Conservation (phyloP, 768 basidiomycete species). For the Tricholoma sp. region DNA sequence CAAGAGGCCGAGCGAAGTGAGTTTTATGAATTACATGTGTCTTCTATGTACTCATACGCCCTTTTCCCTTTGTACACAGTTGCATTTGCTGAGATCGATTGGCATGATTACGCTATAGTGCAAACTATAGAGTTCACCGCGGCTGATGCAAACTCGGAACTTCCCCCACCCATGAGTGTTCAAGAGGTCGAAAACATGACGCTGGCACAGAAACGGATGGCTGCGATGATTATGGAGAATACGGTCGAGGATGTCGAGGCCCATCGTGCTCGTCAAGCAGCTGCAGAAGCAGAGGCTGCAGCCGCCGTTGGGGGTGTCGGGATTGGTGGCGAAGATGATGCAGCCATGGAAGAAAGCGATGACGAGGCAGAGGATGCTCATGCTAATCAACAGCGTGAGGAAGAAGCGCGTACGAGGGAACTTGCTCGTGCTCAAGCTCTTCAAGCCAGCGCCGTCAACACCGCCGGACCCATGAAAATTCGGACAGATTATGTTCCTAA, state of each 20-base stretch:
- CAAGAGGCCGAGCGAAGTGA: slow-evolving; percentile 84
- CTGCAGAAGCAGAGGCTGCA: slow-evolving; percentile 80
- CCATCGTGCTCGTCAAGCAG: slow-evolving; percentile 74
- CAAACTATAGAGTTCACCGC: slow-evolving; percentile 97
- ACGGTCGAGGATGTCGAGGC: slow-evolving; percentile 84
- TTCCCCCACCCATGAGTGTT: slow-evolving; percentile 95
- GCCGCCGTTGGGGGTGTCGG: slow-evolving; percentile 70
- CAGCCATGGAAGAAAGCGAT: slow-evolving; percentile 84
- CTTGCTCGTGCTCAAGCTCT: slow-evolving; percentile 74
- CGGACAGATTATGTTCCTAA: slow-evolving; percentile 95
- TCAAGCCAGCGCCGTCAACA: slow-evolving; percentile 70
- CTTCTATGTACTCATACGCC: slow-evolving; percentile 6
- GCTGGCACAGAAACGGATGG: slow-evolving; percentile 95
- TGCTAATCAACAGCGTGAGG: slow-evolving; percentile 59
- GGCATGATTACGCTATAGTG: slow-evolving; percentile 98
- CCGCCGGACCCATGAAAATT: slow-evolving; percentile 86
- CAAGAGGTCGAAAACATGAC: slow-evolving; percentile 96
- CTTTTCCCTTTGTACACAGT: slow-evolving; percentile 39
- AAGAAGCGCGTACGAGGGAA: slow-evolving; percentile 65
- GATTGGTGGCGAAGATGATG: slow-evolving; percentile 44
- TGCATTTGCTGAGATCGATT: slow-evolving; percentile 97
- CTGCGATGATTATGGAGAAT: slow-evolving; percentile 96
- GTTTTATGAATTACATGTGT: slow-evolving; percentile 25
- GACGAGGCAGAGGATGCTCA: slow-evolving; percentile 65
- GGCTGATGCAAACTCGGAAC: slow-evolving; percentile 83